Base-by-base conservation (phyloP, 306 rosid species). In the Cercis canadensis region DNA sequence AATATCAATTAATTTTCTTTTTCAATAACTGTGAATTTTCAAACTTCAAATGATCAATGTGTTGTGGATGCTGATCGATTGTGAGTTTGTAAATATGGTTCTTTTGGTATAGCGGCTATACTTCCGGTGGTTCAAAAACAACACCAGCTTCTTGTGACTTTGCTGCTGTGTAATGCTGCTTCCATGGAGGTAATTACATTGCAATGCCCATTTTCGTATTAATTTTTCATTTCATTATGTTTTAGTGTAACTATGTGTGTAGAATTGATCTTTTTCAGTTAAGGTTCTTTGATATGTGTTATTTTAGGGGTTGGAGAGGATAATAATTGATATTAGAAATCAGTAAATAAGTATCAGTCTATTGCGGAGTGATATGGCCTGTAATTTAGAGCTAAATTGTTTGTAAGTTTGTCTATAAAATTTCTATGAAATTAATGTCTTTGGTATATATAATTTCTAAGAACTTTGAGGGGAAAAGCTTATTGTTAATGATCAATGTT, bases 71-170 rank as follows among this genome's bases (percentile, higher is more conserved):
- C 18, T 77, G 15, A 11, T 11, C 7, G 29, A 24, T 24, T 24
- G 2, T 24, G 29, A 24, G 29, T 24, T 24, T 24, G 29, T 24
- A 56, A 24, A 55, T 5, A 3, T 54, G 43, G 43, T 71, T 21
- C 5, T 39, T 62, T 12, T 36, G 47, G 44, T 68, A 4, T 56
- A 94, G 99, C 97, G 40, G 45, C 69, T 77, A 94, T 94, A 60
- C 83, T 94, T 57, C 99, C 99, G 0, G 99, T 94, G 55, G 99
- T 94, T 78, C 86, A 91, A 57, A 94, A 94, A 85, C 99, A 94
- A 77, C 99, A 94, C 62, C 97, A 86, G 84, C 96, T 94, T 50
- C 92, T 94, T 2, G 97, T 94, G 53, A 94, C 99, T 69, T 75
- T 94, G 84, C 99, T 94, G 65, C 84, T 94, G 49, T 94, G 97